Evolutionary conservation across 495 filamentous ascomycete species (phyloP), one percentile per base, ranked within the genome.

Genomic region (Talaromyces stipitatus): DNA sequence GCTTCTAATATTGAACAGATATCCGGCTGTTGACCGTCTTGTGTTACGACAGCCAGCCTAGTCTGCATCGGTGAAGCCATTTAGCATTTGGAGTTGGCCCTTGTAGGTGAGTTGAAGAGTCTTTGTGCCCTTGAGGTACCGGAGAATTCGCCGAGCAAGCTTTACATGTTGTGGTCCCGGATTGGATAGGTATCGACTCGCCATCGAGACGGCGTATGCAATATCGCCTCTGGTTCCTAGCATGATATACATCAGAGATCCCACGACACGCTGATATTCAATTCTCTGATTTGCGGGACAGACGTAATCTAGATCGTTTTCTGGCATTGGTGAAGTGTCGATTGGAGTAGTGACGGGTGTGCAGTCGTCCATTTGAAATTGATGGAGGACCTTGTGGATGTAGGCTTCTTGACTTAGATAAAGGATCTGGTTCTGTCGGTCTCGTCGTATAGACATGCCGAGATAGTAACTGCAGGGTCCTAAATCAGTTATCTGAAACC

Each of bases 1-100:
- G 52, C 65, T 67, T 6, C 57, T 62, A 16, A 76, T 57, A 12
- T 64, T 69, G 50, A 76, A 72, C 2, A 75, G 47, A 59, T 72
- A 75, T 24, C 73, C 68, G 27, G 68, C 58, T 43, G 18, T 55
- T 14, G 30, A 73, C 27, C 60, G 56, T 52, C 62, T 52, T 10
- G 63, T 68, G 16, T 66, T 43, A 20, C 27, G 51, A 58, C 51
- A 60, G 9, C 60, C 66, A 10, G 50, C 63, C 57, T 57, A 69
- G 51, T 67, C 62, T 43, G 59, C 38, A 54, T 69, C 68, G 14
- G 59, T 63, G 23, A 52, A 66, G 33, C 62, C 60, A 14, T 27
- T 50, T 12, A 69, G 54, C 2, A 28, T 53, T 43, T 64, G 33
- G 10, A 62, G 38, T 24, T 64, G 24, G 24, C 61, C 60, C 29